Evolutionary conservation across 495 filamentous ascomycete species (phyloP).

Genomic region (Talaromyces thailandensis): DNA sequence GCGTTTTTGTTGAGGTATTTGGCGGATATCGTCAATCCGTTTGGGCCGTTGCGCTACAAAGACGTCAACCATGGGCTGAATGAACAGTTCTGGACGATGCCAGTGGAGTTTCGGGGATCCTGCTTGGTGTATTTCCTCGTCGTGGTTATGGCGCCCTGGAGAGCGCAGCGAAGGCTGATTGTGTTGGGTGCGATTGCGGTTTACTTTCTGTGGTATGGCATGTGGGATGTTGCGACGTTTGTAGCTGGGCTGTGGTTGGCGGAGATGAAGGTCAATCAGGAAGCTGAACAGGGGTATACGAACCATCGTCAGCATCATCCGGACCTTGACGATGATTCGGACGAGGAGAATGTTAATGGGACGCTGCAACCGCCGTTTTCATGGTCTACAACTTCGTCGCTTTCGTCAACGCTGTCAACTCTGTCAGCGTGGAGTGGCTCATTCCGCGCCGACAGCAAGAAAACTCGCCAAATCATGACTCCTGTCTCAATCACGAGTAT

Average conservation of each 20-base stretch:
- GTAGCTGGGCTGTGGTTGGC: constrained; percentile 34
- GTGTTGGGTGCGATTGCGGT: constrained; percentile 18
- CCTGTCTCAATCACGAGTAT: neutral
- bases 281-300: neutral
- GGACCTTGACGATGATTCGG: neutral
- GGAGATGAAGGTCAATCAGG: constrained; percentile 22
- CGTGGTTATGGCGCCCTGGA: constrained; percentile 24
- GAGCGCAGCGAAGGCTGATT: constrained; percentile 19
- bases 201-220: constrained; percentile 27
- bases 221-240: constrained; percentile 39
- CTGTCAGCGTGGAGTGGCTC: neutral
- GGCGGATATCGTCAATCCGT: constrained; percentile 27
- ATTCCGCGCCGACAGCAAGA: constrained; percentile 1
- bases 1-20: constrained; percentile 18
- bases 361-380: neutral
- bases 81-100: constrained; percentile 43
- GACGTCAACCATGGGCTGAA: constrained; percentile 9
- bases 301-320: constrained; percentile 6
- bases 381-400: neutral
- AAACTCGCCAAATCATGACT: neutral
- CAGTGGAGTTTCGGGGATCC: constrained; percentile 37
- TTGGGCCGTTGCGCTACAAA: constrained; percentile 4
- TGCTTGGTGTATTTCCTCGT: constrained; percentile 36
- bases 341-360: neutral
- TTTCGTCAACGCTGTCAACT: neutral